Evolutionary conservation across 345 rosid species (phyloP).

Genomic region (Eucalyptus tenuipes): DNA sequence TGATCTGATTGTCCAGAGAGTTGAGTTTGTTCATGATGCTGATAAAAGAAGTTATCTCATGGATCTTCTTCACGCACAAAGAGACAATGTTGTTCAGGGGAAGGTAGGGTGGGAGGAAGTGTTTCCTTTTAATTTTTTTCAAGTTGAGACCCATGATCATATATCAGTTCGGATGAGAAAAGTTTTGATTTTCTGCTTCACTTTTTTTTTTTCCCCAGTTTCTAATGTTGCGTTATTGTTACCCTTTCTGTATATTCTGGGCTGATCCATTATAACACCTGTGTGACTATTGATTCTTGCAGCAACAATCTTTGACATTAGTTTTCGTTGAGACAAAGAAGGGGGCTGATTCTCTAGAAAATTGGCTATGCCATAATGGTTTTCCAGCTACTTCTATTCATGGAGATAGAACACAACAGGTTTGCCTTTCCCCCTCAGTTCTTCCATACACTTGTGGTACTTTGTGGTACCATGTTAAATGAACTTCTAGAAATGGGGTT

Average conservation of each 20-base stretch:
- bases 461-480: neutral
- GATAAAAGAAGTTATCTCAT: constrained; percentile 99
- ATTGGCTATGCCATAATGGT: constrained; percentile 77
- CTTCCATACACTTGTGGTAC: neutral
- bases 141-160: neutral
- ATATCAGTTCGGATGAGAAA: neutral
- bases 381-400: constrained; percentile 95
- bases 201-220: neutral
- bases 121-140: neutral
- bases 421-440: neutral
- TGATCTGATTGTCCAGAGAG: constrained; percentile 94
- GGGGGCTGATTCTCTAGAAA: constrained; percentile 89
- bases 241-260: neutral
- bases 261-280: neutral
- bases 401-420: constrained; percentile 97
- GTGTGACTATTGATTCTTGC: constrained; percentile 7
- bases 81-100: constrained; percentile 57
- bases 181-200: neutral
- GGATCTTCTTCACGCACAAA: constrained; percentile 99
- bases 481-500: neutral
- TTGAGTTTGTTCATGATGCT: constrained; percentile 83
- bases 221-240: neutral
- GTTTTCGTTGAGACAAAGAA: constrained; percentile 99
- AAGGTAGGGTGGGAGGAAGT: constrained; percentile 35
- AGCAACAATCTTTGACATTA: constrained; percentile 95